Percentiles rank a stretch among this genome's conserved stretches.
phyloP scores from a whole-genome alignment of 139 green algal species.

The Picochlorum sp. region DNA sequence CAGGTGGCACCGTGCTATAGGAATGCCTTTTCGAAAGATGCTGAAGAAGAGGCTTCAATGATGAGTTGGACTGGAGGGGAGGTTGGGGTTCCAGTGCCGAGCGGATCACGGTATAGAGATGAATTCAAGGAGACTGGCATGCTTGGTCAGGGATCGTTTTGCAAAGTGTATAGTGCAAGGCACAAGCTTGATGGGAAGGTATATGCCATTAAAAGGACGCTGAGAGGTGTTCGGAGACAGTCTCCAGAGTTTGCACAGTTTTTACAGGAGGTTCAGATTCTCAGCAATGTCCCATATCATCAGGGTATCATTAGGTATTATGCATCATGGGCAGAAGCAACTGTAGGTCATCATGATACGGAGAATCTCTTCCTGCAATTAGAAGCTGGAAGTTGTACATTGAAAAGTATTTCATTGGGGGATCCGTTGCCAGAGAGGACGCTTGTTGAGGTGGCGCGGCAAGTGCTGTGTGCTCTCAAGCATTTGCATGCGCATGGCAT shows the following conservation, averaged over 20 bases:
- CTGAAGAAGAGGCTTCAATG: slow-evolving; percentile 13
- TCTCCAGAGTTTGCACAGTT: slow-evolving; percentile 22
- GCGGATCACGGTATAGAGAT: slow-evolving; percentile 18
- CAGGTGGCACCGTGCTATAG: slow-evolving; percentile 33
- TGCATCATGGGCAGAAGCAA: slow-evolving; percentile 64
- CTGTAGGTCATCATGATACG: slow-evolving; percentile 14
- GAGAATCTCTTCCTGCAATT: slow-evolving; percentile 82
- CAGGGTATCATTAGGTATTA: slow-evolving; percentile 80
- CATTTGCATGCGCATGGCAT: slow-evolving; percentile 72
- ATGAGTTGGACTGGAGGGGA: background rate
- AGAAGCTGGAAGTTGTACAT: slow-evolving; percentile 60
- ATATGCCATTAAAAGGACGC: slow-evolving; percentile 84
- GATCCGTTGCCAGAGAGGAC: slow-evolving; percentile 46
- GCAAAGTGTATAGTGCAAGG: slow-evolving; percentile 58
- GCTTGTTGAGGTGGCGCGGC: slow-evolving; percentile 59
- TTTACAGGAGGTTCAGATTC: slow-evolving; percentile 72
- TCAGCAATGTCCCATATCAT: slow-evolving; percentile 61
- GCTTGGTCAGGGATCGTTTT: slow-evolving; percentile 68
- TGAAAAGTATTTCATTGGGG: slow-evolving; percentile 11
- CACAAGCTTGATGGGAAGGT: slow-evolving; percentile 66
- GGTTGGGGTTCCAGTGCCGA: slow-evolving; percentile 1
- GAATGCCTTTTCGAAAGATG: slow-evolving; percentile 19
- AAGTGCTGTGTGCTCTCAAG: slow-evolving; percentile 59
- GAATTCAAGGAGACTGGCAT: slow-evolving; percentile 57
- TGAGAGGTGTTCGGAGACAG: slow-evolving; percentile 36